Base-by-base conservation (phyloP, 371 early-diverging fungal species). In the Mortierella polycephala region DNA sequence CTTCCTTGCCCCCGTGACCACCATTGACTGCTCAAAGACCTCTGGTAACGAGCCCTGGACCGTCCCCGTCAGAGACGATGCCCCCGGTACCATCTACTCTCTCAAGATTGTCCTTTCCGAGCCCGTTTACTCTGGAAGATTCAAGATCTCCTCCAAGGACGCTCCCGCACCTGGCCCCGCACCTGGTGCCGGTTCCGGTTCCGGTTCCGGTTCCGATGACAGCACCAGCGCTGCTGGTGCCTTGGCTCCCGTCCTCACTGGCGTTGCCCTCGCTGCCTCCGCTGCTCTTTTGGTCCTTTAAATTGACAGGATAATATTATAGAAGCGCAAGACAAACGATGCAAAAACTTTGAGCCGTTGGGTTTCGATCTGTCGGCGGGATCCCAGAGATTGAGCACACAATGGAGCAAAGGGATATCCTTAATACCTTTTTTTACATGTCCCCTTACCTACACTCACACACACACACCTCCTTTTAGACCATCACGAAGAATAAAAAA, bases 1-100 rank as follows among this genome's bases (percentile, higher is more conserved):
- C 79, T 77, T 87, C 86, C 60, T 90, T 85, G 44, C 87, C 53
- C n/a, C 91, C 81, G 66, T 93, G 23, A 52, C 58, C 49, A 53
- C 39, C 47, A 75, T 75, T 39, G 75, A 69, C 62, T 75, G 75
- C 58, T 44, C 65, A 42, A 49, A 64, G 66, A 23, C 52, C 12
- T 21, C 2, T 16, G 75, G 66, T 14, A 69, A 69, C 51, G 21
- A 40, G 16, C 8, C 54, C n/a, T 75, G 75, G 75, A 40, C n/a
- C 20, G 59, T 75, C 42, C 75, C 75, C 20, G 45, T 46, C 23
- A 47, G 30, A 30, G 30, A 47, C 40, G 45, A 5, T 16, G 60
- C 50, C 16, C 21, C 53, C 42, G 11, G 37, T 9, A 23, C 62
- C 13, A 12, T 62, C n/a, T 75, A 69, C 50, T 69, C 75, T 9